phyloP scores from a whole-genome alignment of 495 filamentous ascomycete species.

The Tetracladium setigerum region DNA sequence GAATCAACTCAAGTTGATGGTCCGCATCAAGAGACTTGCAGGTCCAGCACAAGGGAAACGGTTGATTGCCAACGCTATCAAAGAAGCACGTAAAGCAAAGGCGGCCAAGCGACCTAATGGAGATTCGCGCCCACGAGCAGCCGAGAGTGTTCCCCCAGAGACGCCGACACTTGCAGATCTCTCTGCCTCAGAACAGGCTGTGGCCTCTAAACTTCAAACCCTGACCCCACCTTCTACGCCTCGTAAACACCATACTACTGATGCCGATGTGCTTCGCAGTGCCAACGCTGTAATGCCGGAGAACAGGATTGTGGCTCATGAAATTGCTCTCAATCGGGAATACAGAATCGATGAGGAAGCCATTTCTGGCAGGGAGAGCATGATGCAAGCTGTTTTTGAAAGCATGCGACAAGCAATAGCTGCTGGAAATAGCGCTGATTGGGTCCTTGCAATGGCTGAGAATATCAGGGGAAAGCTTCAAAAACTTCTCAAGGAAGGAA shows the following conservation, averaged over 20 bases:
- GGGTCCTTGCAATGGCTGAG: constrained; percentile 80
- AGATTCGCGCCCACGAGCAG: constrained; percentile 60
- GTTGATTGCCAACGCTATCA: constrained; percentile 75
- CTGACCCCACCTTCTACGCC: constrained; percentile 23
- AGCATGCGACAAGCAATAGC: constrained; percentile 71
- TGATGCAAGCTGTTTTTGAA: constrained; percentile 62
- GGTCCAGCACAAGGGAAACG: constrained; percentile 75
- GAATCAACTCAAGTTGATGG: constrained; percentile 84
- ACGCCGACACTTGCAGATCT: constrained; percentile 10
- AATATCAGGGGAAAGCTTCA: constrained; percentile 78
- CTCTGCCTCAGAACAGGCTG: constrained; percentile 13
- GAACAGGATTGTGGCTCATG: constrained; percentile 82
- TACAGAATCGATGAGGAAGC: constrained; percentile 51
- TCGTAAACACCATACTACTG: neutral
- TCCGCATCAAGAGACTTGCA: constrained; percentile 81
- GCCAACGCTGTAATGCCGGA: constrained; percentile 55
- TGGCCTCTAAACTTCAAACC: constrained; percentile 20
- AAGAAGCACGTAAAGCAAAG: constrained; percentile 65
- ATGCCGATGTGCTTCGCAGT: constrained; percentile 17
- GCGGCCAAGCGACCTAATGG: constrained; percentile 61
- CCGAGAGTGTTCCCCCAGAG: constrained; percentile 25
- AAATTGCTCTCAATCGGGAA: constrained; percentile 84
- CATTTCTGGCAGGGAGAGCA: constrained; percentile 36
- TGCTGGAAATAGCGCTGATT: constrained; percentile 58
- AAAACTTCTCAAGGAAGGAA: constrained; percentile 68